These are phyloP conservation scores for Nemania diffusa DNA, from an alignment of 2,329 filamentous ascomycete genomes.

Conservation along the genomic window DNA sequence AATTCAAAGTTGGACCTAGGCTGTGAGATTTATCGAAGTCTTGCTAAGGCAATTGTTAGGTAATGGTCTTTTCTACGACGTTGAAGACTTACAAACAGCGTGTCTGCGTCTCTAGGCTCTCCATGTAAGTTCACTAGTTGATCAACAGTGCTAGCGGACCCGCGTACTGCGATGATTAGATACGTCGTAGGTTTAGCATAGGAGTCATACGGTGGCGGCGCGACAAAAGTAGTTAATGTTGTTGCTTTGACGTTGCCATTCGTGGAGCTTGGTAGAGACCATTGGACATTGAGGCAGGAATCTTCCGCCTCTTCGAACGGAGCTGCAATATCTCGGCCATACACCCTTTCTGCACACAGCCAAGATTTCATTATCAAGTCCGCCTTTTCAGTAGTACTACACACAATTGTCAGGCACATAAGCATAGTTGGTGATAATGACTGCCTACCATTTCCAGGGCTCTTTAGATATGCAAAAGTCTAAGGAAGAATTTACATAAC, in stretches of 20 bases:
- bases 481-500: constrained; percentile 6
- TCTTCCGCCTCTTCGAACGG: neutral
- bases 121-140: constrained; percentile 14
- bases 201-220: neutral
- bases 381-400: neutral
- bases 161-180: constrained; percentile 12
- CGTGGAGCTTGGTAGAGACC: neutral
- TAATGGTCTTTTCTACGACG: neutral
- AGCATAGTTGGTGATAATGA: neutral
- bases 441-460: constrained; percentile 10
- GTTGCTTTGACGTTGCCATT: constrained; percentile 19
- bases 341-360: constrained; percentile 3
- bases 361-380: constrained; percentile 13
- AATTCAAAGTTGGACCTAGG: neutral
- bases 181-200: neutral
- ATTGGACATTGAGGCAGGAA: neutral
- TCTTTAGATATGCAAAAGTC: constrained; percentile 10
- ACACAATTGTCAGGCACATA: neutral
- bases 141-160: constrained; percentile 13
- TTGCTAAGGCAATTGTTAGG: neutral
- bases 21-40: neutral
- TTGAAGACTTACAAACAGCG: constrained; percentile 4
- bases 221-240: constrained; percentile 11
- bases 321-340: neutral
- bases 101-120: constrained; percentile 8